Evolutionary conservation across 495 filamentous ascomycete genomes (phyloP), one percentile per base, ranked within the genome.

Genomic region (Apodospora peruviana): DNA sequence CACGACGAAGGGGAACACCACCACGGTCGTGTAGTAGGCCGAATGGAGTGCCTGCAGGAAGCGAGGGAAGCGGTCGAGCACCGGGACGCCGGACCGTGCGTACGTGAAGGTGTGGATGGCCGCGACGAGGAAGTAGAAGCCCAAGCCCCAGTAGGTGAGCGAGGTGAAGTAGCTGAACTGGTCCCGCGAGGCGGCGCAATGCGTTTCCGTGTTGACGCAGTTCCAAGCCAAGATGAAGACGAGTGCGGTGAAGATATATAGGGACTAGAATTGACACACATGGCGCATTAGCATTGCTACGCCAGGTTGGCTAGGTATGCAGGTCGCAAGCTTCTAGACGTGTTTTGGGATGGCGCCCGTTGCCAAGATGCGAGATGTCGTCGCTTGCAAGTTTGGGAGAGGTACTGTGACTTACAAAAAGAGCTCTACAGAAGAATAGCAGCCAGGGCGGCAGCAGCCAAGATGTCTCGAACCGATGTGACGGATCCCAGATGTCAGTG

Each of bases 131-230:
- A 83, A 84, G 72, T 93, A 94, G 70, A 91, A 91, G 17, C 74
- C 83, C 18, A 90, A 56, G 0, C 86, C 85, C 86, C 87, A 91
- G 72, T 86, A 91, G 4, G 83, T 85, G 32, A 79, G 71, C 42
- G 87, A 64, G 4, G 88, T 94, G 72, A 94, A 94, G 76, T 78
- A 94, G 53, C 80, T 84, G 74, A 91, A 93, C 41, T 69, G 69
- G 36, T 70, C 61, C 22, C 68, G 67, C 55, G 59, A 71, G 2
- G 50, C 45, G 4, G 12, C 18, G 60, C 60, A 64, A 11, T 57
- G 57, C 21, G 61, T 43, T 2, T 5, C 19, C 9, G 12, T 32
- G 29, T 23, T 38, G 44, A 38, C 32, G 68, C 69, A 68, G 3
- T 81, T 53, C 73, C 75, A 87, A 38, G 67, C 79, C 57, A 88